These are phyloP conservation scores for Antrodiella citrinella DNA, from an alignment of 768 basidiomycete genomes.

Conservation along the genomic window DNA sequence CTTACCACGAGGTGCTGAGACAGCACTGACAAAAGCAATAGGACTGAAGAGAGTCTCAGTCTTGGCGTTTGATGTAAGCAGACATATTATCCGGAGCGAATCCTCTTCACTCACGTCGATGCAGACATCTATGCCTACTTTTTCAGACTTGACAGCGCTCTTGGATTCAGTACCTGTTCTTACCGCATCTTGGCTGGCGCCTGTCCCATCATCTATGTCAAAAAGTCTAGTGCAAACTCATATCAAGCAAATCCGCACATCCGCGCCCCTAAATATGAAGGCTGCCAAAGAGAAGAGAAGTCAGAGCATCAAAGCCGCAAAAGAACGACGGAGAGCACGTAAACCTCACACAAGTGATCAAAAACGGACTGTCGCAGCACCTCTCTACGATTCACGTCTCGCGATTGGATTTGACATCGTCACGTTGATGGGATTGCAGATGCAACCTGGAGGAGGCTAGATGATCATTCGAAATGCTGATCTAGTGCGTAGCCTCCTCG, in stretches of 20 bases:
- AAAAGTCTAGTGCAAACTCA: slow-evolving; percentile 56
- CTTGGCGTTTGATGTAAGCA: slow-evolving; percentile 62
- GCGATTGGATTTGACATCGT: too few species aligned
- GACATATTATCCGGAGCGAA: too few species aligned
- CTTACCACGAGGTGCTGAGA: slow-evolving; percentile 62
- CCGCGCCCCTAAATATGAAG: slow-evolving; percentile 74
- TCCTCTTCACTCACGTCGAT: too few species aligned
- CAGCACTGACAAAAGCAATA: slow-evolving; percentile 46
- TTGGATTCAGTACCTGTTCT: slow-evolving; percentile 46
- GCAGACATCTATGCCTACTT: slow-evolving; percentile 18
- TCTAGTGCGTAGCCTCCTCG: too few species aligned
- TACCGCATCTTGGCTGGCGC: slow-evolving; percentile 59
- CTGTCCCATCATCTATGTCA: slow-evolving; percentile 17
- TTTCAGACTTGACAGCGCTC: slow-evolving; percentile 25
- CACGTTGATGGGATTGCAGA: too few species aligned
- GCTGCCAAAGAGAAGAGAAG: slow-evolving; percentile 51
- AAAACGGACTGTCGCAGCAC: too few species aligned
- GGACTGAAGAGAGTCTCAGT: slow-evolving; percentile 61
- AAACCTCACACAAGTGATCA: too few species aligned
- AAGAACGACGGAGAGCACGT: slow-evolving; percentile 18
- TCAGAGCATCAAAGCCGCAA: slow-evolving; percentile 43
- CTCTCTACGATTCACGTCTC: too few species aligned
- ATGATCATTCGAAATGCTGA: too few species aligned
- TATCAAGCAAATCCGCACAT: slow-evolving; percentile 74
- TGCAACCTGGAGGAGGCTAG: too few species aligned